Conservation (phyloP, 306 rosid genomes). For the Fagus crenata region DNA sequence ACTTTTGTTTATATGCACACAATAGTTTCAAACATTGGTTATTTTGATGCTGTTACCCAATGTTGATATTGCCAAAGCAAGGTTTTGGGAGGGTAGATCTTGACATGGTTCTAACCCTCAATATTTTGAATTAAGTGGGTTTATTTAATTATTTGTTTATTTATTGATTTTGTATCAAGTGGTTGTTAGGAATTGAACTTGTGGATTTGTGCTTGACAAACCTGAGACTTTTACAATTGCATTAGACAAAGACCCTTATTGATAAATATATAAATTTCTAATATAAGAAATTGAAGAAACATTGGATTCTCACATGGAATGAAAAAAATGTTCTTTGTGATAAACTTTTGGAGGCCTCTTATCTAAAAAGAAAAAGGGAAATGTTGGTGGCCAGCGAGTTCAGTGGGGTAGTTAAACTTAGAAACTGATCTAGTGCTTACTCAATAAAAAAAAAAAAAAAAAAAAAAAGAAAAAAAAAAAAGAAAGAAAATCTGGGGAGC, state of each 20-base stretch:
- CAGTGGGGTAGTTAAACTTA: not conserved
- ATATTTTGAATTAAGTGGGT: not conserved
- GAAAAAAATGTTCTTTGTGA: not conserved
- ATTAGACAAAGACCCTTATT: not conserved
- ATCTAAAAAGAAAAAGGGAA: not conserved
- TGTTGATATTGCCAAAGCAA: not conserved
- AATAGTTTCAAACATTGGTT: no score
- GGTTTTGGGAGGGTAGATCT: not conserved
- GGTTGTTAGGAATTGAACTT: not conserved
- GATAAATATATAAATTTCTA: not conserved
- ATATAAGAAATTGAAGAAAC: not conserved
- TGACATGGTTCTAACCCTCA: not conserved
- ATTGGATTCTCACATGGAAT: not conserved
- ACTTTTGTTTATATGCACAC: not conserved
- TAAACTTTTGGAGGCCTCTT: not conserved
- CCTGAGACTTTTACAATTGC: not conserved
- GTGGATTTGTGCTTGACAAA: not conserved
- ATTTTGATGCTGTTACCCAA: not conserved
- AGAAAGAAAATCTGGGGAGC: not conserved
- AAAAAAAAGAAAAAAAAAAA: not conserved
- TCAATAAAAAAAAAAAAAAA: not conserved
- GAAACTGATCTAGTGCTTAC: not conserved
- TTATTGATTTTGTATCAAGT: no score
- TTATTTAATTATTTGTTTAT: no score
- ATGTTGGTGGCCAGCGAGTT: not conserved